Evolutionary conservation across 1,139 yeast genomes (phyloP).

Genomic region (Suhomyces kunorum): DNA sequence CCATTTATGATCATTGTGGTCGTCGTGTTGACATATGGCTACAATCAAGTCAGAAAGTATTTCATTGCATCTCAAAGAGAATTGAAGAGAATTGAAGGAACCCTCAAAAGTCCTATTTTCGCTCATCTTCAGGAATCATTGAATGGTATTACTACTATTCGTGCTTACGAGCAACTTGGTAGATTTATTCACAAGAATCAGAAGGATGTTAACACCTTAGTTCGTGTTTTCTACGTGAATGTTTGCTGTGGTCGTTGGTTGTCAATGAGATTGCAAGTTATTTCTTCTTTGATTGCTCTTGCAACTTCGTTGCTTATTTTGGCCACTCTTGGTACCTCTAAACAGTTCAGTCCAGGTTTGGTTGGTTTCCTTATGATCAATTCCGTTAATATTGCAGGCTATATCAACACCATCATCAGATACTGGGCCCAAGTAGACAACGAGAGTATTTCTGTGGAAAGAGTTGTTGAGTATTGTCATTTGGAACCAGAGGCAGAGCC

Average conservation of each 20-base stretch:
- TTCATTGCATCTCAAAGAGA: constrained; percentile 43
- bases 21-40: constrained; percentile 23
- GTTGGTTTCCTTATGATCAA: constrained; percentile 34
- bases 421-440: constrained; percentile 32
- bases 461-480: constrained; percentile 29
- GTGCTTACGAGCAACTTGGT: constrained; percentile 33
- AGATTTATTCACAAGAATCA: constrained; percentile 29
- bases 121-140: constrained; percentile 43
- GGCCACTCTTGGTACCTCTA: constrained; percentile 23
- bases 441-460: constrained; percentile 30
- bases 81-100: constrained; percentile 36
- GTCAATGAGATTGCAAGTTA: constrained; percentile 39
- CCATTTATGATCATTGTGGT: constrained; percentile 38
- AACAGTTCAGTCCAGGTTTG: constrained; percentile 26
- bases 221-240: constrained; percentile 25
- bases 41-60: constrained; percentile 31
- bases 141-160: constrained; percentile 39
- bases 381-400: constrained; percentile 25
- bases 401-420: constrained; percentile 28
- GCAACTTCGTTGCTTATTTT: constrained; percentile 31
- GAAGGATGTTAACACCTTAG: constrained; percentile 24
- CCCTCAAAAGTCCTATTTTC: constrained; percentile 35
- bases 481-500: constrained; percentile 29
- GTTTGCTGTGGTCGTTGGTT: constrained; percentile 40
- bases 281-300: constrained; percentile 36